Base-by-base conservation (phyloP, 228 moss, liverwort and hornwort genomes). In the Sphagnum magellanicum region DNA sequence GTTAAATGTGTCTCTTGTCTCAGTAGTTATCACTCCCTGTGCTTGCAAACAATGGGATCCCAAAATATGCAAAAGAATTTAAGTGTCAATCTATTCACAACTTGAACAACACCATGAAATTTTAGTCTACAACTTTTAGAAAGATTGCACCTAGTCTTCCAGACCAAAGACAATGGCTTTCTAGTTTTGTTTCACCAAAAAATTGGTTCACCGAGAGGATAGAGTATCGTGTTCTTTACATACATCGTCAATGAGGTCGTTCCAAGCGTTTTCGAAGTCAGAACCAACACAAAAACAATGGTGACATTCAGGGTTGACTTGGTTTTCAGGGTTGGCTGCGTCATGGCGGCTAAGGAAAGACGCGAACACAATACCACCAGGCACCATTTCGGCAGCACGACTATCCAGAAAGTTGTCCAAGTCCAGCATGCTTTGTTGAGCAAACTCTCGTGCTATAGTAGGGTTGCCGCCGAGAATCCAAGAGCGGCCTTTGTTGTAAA, bases 391-490 rank as follows among this genome's bases (percentile, higher is more conserved):
- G 5, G 49, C 67, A 0, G 48, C 74, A 48, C 83, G 68, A 64
- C 77, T 63, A 3, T 61, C 71, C 68, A 83, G 60, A 66, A 83
- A 79, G 5, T 79, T 74, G 4, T n/a, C 71, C 17, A 79, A 16
- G 46, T 83, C 83, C 0, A 17, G 50, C 76, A 74, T 69, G 66
- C 83, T 83, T 72, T 83, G 83, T 4, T 76, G 60, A 0, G 83
- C 71, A 14, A 72, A 83, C 5, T 76, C 79, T 4, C 15, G 74
- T 0, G 83, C 79, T 52, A 77, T 74, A 50, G 72, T 47, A 11
- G 67, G 69, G 0, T 74, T 74, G 13, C 76, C 79, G 4, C 83
- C 79, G 72, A 83, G 74, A n/a, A 79, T 83, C 83, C 83, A 83
- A 67, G 76, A 77, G 8, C 76, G 63, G 14, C 72, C 76, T 48